Conservation (phyloP, 2,329 filamentous ascomycete species). For the Colletotrichum neosansevieriae region DNA sequence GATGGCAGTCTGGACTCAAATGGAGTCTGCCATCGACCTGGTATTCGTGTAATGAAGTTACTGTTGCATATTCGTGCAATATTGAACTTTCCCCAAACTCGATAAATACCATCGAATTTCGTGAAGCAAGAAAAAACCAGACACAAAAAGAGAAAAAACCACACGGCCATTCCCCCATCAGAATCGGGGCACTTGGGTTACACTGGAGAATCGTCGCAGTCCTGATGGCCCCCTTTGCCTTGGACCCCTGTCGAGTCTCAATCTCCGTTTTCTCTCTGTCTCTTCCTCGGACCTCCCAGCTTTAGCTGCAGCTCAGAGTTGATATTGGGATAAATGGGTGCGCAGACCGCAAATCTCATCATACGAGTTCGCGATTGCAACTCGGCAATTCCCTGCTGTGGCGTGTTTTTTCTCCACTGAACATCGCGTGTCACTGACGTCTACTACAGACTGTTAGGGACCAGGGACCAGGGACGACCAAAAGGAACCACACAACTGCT, state of each 20-base stretch:
- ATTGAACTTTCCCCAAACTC: not conserved
- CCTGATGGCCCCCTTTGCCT: slow-evolving; percentile 6
- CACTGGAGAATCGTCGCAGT: slow-evolving; percentile 20
- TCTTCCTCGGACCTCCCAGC: not conserved
- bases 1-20: not conserved
- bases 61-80: not conserved
- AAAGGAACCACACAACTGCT: slow-evolving; percentile 11
- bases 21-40: not conserved
- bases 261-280: slow-evolving; percentile 15
- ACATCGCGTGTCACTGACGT: slow-evolving; percentile 38
- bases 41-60: not conserved
- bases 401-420: slow-evolving; percentile 29
- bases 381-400: slow-evolving; percentile 36
- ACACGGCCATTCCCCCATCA: too few relatives aligned
- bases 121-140: not conserved
- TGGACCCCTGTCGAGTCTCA: slow-evolving; percentile 1
- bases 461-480: slow-evolving; percentile 27
- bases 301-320: slow-evolving; percentile 6
- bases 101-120: not conserved
- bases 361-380: slow-evolving; percentile 38
- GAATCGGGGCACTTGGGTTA: slow-evolving; percentile 5
- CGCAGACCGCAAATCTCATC: slow-evolving; percentile 30
- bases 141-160: not conserved
- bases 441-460: slow-evolving; percentile 26
- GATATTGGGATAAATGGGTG: slow-evolving; percentile 14